Base-by-base conservation (phyloP, 352 stramenopile genomes). In the Phytophthora syringae region DNA sequence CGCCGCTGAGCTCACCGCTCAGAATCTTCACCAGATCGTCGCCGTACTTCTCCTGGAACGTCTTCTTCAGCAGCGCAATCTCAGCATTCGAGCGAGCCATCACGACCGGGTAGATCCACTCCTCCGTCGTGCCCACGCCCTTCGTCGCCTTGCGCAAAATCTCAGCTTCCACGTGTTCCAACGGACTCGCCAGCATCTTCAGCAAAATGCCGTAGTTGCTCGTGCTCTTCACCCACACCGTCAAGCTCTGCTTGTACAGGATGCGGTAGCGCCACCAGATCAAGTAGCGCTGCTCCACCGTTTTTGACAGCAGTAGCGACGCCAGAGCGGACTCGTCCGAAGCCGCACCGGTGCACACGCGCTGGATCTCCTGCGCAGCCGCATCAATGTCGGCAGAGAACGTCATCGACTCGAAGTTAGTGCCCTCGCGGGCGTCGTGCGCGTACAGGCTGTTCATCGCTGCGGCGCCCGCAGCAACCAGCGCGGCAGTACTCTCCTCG, bases 41-140 rank as follows among this genome's bases (percentile, higher is more conserved):
- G 40, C 67, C 64, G 65, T 82, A 74, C 24, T 84, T 13, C 24
- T 83, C 68, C 49, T 82, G 80, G 70, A 76, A 88, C 0, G 76
- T 79, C 75, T 90, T 86, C 81, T 90, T 90, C 30, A 90, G 65
- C 54, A 90, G 78, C 62, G 68, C 72, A 52, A 90, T 77, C 53
- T 88, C 81, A 13, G 81, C 48, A 40, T 40, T 49, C 28, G 39
- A 52, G 56, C 81, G 77, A 51, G 74, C 77, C 11, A 83, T 67
- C 10, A 87, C 43, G 7, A 79, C 57, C 37, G 76, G 76, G 68
- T 79, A 86, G 58, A 86, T 78, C 58, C 74, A 74, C 54, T 83
- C 77, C 60, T 89, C 77, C 1, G 52, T 70, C 13, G 79, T 89
- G 53, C 79, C 79, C 5, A 62, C 18, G 24, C 52, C 60, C 51